Conservation (phyloP, 1,139 yeast genomes). For the Taphrina communis region DNA sequence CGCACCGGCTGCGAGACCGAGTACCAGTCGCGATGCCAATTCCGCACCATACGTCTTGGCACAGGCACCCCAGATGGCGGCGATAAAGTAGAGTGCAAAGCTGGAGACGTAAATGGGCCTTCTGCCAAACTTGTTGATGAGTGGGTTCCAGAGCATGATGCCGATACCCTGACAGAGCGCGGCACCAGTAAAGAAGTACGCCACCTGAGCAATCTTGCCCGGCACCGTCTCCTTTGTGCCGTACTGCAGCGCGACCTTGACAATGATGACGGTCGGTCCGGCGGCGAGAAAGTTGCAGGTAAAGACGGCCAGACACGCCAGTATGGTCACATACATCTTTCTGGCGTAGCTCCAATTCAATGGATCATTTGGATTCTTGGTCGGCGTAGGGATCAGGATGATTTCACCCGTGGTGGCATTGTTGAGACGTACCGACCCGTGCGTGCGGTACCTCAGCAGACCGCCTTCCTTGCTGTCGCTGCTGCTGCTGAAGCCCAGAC, state of each 20-base stretch:
- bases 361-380: constrained; percentile 64
- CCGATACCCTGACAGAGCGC: constrained; percentile 56
- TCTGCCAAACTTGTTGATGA: constrained; percentile 62
- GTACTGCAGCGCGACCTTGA: constrained; percentile 13
- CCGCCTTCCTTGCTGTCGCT: background rate
- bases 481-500: background rate
- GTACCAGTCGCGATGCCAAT: background rate
- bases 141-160: constrained; percentile 58
- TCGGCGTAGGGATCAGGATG: constrained; percentile 61
- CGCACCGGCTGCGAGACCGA: constrained; percentile 1
- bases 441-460: constrained; percentile 2
- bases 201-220: constrained; percentile 60
- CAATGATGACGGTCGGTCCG: background rate
- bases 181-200: constrained; percentile 51
- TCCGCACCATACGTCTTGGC: constrained; percentile 11
- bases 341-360: constrained; percentile 55
- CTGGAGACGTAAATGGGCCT: constrained; percentile 54
- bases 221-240: constrained; percentile 54
- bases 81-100: background rate
- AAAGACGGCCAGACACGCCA: constrained; percentile 55
- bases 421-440: constrained; percentile 2
- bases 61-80: constrained; percentile 9
- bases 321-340: constrained; percentile 55
- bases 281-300: constrained; percentile 52
- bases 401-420: constrained; percentile 48